Evolutionary conservation across 139 green algal genomes (phyloP).

Genomic region (Penium margaritaceum): DNA sequence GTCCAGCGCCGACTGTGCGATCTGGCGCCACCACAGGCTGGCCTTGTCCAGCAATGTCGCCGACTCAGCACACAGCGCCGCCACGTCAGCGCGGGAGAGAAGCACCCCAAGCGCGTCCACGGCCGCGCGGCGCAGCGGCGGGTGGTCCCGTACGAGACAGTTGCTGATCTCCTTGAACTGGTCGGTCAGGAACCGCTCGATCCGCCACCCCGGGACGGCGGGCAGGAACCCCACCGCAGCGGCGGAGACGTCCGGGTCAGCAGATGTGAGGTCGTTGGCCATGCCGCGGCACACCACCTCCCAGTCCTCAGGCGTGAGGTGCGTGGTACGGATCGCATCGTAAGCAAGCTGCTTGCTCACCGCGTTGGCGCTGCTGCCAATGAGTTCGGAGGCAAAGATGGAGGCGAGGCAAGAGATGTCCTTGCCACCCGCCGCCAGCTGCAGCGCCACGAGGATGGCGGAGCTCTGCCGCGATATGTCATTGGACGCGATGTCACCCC

Average conservation of each 20-base stretch:
- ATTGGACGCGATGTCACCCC: slow-evolving; percentile 6
- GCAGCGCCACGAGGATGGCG: slow-evolving; percentile 26
- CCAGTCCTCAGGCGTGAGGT: slow-evolving; percentile 33
- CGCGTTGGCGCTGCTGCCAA: slow-evolving; percentile 3
- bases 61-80: not conserved
- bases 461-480: slow-evolving; percentile 3
- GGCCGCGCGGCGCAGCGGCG: slow-evolving; percentile 11
- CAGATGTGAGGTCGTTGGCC: slow-evolving; percentile 1
- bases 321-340: slow-evolving; percentile 31
- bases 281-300: slow-evolving; percentile 30
- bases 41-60: slow-evolving; percentile 21
- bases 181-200: slow-evolving; percentile 35
- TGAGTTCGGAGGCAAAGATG: slow-evolving; percentile 28
- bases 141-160: slow-evolving; percentile 16
- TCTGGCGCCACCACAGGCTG: slow-evolving; percentile 21
- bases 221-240: slow-evolving; percentile 17
- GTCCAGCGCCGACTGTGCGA: slow-evolving; percentile 32
- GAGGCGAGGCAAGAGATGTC: slow-evolving; percentile 35
- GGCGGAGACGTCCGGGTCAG: slow-evolving; percentile 19
- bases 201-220: slow-evolving; percentile 30
- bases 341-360: slow-evolving; percentile 41
- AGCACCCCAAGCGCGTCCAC: slow-evolving; percentile 29
- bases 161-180: slow-evolving; percentile 27
- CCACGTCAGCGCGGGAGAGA: slow-evolving; percentile 31
- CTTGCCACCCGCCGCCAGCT: slow-evolving; percentile 16